Evolutionary conservation across 495 filamentous ascomycete genomes (phyloP).

Genomic region (Niebla homalea): DNA sequence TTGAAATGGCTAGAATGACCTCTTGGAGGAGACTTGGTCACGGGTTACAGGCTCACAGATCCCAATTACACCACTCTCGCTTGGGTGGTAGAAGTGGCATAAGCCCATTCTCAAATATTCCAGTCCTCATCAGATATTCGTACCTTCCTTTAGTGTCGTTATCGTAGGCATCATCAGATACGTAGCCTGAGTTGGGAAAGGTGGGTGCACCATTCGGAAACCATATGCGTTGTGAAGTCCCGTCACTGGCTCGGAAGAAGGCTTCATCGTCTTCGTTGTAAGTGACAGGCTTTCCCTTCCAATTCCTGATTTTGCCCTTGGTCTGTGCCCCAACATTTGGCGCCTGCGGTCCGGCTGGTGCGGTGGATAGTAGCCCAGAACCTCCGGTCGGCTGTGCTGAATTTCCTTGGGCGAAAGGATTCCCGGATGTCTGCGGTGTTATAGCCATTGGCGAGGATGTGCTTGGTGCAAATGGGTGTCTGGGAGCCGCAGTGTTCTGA

Average conservation of each 20-base stretch:
- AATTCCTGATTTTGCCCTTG: slow-evolving; percentile 24
- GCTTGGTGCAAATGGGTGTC: slow-evolving; percentile 10
- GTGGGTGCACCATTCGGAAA: slow-evolving; percentile 57
- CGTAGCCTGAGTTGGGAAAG: slow-evolving; percentile 39
- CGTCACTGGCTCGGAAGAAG: slow-evolving; percentile 36
- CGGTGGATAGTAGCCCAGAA: slow-evolving; percentile 1
- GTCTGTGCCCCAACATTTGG: not conserved
- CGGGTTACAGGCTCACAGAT: slow-evolving; percentile 35
- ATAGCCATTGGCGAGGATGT: slow-evolving; percentile 3
- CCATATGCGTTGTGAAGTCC: slow-evolving; percentile 44
- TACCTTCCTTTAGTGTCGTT: slow-evolving; percentile 45
- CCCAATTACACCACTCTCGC: slow-evolving; percentile 58
- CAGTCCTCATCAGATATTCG: slow-evolving; percentile 42
- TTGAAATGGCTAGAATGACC: too few species aligned
- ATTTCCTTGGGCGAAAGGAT: slow-evolving; percentile 25
- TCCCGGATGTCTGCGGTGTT: slow-evolving; percentile 14
- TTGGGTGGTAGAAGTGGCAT: slow-evolving; percentile 62
- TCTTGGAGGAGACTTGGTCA: too few species aligned
- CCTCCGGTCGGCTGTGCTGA: slow-evolving; percentile 1
- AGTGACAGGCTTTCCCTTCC: slow-evolving; percentile 43
- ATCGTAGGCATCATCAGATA: slow-evolving; percentile 29
- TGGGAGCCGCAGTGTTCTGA: slow-evolving; percentile 27
- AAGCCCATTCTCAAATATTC: slow-evolving; percentile 45
- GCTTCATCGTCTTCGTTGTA: slow-evolving; percentile 35
- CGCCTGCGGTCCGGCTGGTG: too few species aligned